Percentiles rank a stretch among this genome's conserved stretches.
phyloP scores from a whole-genome alignment of 352 stramenopile genomes.

The Phytopythium kandeliae region DNA sequence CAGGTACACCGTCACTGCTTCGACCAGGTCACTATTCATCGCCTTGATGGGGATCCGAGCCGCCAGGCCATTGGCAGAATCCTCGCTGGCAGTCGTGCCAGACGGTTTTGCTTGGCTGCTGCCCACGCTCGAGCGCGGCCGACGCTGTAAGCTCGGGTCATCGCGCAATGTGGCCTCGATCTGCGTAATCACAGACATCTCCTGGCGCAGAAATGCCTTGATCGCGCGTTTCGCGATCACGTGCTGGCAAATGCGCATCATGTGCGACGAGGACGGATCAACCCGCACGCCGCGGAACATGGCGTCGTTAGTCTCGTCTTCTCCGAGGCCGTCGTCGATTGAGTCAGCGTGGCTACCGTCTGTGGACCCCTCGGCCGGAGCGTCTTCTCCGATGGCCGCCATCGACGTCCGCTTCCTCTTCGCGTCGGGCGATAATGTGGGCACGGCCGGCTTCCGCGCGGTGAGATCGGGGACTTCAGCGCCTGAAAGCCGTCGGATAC shows the following conservation, averaged over 20 bases:
- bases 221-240: conserved; percentile 68
- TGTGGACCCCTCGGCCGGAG: not conserved
- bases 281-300: conserved; percentile 20
- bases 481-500: conserved; percentile 42
- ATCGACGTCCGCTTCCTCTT: conserved; percentile 1
- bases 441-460: not conserved
- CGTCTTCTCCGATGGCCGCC: not conserved
- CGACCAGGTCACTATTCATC: conserved; percentile 34
- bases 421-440: not conserved
- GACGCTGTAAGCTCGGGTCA: conserved; percentile 33
- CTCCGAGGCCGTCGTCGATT: conserved; percentile 14
- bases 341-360: not conserved
- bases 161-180: conserved; percentile 44
- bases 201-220: conserved; percentile 51
- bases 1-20: conserved; percentile 44
- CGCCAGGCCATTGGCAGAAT: not conserved
- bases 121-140: conserved; percentile 1
- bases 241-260: conserved; percentile 67
- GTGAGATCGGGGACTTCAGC: conserved; percentile 9
- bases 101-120: not conserved
- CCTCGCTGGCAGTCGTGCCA: not conserved
- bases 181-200: conserved; percentile 56
- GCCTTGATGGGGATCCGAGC: conserved; percentile 31
- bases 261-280: conserved; percentile 47
- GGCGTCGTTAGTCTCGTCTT: conserved; percentile 10